Evolutionary conservation across 352 stramenopile genomes (phyloP).

Genomic region (Discostella stelligera): DNA sequence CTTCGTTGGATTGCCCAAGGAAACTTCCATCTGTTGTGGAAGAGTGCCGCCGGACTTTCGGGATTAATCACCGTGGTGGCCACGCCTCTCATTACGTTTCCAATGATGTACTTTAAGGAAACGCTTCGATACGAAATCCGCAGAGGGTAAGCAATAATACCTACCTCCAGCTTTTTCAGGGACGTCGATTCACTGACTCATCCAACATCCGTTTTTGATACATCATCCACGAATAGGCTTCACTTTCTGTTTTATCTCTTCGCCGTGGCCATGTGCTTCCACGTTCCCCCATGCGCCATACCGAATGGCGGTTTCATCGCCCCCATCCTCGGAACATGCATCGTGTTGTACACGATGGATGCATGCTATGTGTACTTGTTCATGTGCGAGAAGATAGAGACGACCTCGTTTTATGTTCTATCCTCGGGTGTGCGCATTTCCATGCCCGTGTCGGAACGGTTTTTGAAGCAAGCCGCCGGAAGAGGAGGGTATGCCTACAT

Average conservation of each 20-base stretch:
- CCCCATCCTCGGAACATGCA: conserved; percentile 38
- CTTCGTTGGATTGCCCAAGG: conserved; percentile 43
- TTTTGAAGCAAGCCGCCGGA: conserved; percentile 19
- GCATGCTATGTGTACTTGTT: conserved; percentile 44
- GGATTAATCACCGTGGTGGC: conserved; percentile 39
- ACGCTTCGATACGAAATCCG: conserved; percentile 51
- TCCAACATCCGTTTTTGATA: background rate
- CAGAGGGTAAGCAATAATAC: conserved; percentile 22
- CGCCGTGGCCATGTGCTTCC: conserved; percentile 40
- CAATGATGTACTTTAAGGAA: conserved; percentile 49
- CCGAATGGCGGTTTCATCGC: conserved; percentile 54
- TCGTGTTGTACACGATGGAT: conserved; percentile 53
- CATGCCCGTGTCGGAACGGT: conserved; percentile 50
- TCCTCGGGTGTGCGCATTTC: conserved; percentile 49
- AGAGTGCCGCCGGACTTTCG: conserved; percentile 30
- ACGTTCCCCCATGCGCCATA: conserved; percentile 37
- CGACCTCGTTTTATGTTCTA: conserved; percentile 48
- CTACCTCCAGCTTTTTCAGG: background rate
- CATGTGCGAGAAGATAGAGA: conserved; percentile 63
- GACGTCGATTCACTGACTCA: background rate
- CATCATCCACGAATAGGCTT: conserved; percentile 7
- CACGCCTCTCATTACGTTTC: conserved; percentile 40
- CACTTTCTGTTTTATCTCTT: conserved; percentile 59
- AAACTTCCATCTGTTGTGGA: conserved; percentile 44
- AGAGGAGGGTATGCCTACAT: conserved; percentile 40